Conservation (phyloP, 1,284 basidiomycete genomes). For the Rhodotorula mucilaginosa region DNA sequence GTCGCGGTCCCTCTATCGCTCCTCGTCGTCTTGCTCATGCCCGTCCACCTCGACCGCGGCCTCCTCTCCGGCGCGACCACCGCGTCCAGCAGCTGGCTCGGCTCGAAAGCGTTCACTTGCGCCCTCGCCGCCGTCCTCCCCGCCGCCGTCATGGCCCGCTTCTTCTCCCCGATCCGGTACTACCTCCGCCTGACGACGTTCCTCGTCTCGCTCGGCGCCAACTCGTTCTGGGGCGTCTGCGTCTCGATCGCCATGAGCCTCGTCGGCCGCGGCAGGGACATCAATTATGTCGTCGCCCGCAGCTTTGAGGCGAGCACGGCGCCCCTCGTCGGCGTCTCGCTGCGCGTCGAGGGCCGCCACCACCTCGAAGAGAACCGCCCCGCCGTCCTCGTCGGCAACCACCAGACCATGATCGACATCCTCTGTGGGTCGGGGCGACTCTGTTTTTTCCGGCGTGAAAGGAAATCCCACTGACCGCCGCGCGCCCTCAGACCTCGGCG, state of each 20-base stretch:
- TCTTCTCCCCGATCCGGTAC: conserved; percentile 32
- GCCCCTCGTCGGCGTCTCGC: conserved; percentile 64
- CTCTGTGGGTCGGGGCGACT: conserved; percentile 53
- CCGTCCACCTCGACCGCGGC: neutral
- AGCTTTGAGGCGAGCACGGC: conserved; percentile 74
- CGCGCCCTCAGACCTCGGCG: conserved; percentile 60
- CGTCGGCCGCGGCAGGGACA: conserved; percentile 70
- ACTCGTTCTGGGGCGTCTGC: conserved; percentile 73
- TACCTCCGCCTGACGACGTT: conserved; percentile 36
- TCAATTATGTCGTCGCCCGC: conserved; percentile 79
- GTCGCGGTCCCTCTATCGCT: neutral
- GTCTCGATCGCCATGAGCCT: conserved; percentile 68
- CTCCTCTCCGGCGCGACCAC: neutral
- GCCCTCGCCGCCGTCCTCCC: conserved; percentile 4
- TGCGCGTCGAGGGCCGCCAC: conserved; percentile 83
- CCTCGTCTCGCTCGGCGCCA: conserved; percentile 49
- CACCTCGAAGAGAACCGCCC: conserved; percentile 62
- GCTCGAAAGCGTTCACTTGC: neutral
- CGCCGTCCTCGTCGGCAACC: conserved; percentile 81
- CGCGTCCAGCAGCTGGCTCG: neutral
- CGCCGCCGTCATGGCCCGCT: conserved; percentile 25
- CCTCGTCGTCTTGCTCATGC: neutral
- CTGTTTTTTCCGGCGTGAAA: no score
- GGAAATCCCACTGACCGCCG: no score
- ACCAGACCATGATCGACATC: conserved; percentile 87